Conservation (phyloP, 495 filamentous ascomycete species). For the Aspergillus conjunctus region DNA sequence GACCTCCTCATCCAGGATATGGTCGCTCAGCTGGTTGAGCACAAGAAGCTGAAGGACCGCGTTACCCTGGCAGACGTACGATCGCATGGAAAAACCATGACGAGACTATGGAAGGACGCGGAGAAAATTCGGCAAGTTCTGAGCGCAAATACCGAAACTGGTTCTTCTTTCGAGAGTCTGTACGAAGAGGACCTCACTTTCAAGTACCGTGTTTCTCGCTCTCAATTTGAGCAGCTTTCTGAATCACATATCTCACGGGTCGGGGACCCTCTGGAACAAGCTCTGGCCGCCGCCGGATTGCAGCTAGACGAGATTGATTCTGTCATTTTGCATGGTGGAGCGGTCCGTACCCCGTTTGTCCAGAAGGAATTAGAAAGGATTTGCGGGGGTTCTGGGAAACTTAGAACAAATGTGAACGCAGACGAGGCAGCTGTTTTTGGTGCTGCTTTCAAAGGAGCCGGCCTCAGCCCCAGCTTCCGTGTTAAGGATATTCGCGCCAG, state of each 20-base stretch:
- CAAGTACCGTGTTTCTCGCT: constrained; percentile 82
- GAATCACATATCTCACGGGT: constrained; percentile 68
- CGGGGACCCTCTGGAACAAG: constrained; percentile 67
- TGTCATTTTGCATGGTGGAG: constrained; percentile 90
- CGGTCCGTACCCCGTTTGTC: constrained; percentile 89
- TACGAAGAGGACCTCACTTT: constrained; percentile 88
- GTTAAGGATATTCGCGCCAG: constrained; percentile 91
- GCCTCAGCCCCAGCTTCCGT: constrained; percentile 87
- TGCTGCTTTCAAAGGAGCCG: constrained; percentile 91
- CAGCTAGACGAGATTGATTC: constrained; percentile 79
- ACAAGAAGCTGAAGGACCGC: constrained; percentile 69
- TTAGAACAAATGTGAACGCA: constrained; percentile 92
- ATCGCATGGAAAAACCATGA: constrained; percentile 77
- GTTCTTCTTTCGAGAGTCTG: constrained; percentile 79
- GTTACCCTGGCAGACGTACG: constrained; percentile 62
- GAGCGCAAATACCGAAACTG: constrained; percentile 86
- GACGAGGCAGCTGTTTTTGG: constrained; percentile 98
- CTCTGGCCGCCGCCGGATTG: constrained; percentile 72
- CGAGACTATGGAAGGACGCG: constrained; percentile 88
- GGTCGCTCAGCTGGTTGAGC: constrained; percentile 72
- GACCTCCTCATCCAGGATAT: constrained; percentile 85
- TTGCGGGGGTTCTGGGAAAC: constrained; percentile 70
- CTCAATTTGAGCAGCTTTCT: constrained; percentile 82
- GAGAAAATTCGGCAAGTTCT: constrained; percentile 86
- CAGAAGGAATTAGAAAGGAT: constrained; percentile 83